Evolutionary conservation across 176 grass and related monocot genomes (phyloP).

Genomic region (Eragrostis curvula): DNA sequence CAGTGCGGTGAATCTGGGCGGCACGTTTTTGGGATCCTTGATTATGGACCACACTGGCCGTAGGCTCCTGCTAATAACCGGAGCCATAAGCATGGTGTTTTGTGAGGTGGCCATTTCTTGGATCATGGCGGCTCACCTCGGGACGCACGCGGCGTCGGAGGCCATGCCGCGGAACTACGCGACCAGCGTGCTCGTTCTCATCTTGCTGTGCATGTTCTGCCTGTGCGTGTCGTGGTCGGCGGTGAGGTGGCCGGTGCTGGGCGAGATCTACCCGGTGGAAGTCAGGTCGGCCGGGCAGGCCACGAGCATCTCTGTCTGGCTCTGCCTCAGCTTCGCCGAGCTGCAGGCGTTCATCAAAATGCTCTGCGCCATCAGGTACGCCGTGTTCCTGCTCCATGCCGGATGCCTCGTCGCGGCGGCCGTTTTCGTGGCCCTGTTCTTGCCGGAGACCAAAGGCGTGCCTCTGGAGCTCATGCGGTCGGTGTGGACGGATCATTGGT

Average conservation of each 20-base stretch:
- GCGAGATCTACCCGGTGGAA: conserved; percentile 85
- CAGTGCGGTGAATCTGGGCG: conserved; percentile 24
- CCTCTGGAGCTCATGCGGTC: conserved; percentile 60
- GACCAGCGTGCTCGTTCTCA: conserved; percentile 54
- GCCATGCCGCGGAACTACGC: conserved; percentile 49
- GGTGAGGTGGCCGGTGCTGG: conserved; percentile 65
- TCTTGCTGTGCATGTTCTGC: conserved; percentile 48
- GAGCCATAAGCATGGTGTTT: neutral
- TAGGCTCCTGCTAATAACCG: conserved; percentile 36
- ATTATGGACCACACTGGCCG: conserved; percentile 50
- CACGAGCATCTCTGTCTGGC: conserved; percentile 56
- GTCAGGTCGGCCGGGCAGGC: conserved; percentile 76
- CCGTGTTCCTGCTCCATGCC: conserved; percentile 64
- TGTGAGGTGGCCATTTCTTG: conserved; percentile 14
- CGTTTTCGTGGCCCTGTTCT: conserved; percentile 47
- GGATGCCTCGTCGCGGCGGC: conserved; percentile 58
- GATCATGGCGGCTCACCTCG: no score
- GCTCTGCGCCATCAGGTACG: conserved; percentile 60
- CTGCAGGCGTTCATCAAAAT: conserved; percentile 67
- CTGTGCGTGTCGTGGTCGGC: conserved; percentile 75
- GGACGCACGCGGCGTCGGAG: neutral
- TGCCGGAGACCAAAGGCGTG: conserved; percentile 77
- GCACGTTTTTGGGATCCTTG: conserved; percentile 18
- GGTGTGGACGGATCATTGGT: conserved; percentile 61
- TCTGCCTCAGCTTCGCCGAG: conserved; percentile 66